A percentile compares a stretch with the other conserved stretches of the same genome.
These are phyloP conservation scores for Pseudognaphalium luteoalbum DNA, from an alignment of 129 eudicot genomes.

Conservation along the genomic window DNA sequence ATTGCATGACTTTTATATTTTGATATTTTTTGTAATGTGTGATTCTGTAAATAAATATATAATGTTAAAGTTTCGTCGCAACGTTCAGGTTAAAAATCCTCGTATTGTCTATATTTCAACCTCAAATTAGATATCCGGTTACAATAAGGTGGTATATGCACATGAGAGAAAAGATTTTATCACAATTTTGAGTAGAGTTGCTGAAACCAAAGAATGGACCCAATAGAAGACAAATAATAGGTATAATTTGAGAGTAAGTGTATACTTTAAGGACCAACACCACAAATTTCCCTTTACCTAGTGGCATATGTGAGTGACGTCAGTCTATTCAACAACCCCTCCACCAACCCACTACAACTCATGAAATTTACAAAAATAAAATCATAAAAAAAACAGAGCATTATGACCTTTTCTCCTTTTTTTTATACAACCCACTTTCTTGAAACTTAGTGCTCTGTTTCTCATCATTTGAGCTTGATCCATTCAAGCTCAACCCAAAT, in stretches of 20 bases:
- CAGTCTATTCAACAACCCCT: constrained; percentile 41
- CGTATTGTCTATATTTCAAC: too few species aligned
- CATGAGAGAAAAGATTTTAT: too few species aligned
- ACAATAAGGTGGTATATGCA: too few species aligned
- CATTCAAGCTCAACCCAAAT: constrained; percentile 2
- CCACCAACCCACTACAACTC: constrained; percentile 50
- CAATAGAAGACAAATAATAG: too few species aligned
- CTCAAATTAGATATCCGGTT: too few species aligned
- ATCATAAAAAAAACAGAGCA: constrained; percentile 17
- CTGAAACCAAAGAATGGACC: too few species aligned
- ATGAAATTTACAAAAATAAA: constrained; percentile 24
- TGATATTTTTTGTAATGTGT: too few species aligned
- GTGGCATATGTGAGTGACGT: constrained; percentile 8
- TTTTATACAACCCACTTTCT: neutral
- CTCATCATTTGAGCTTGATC: neutral
- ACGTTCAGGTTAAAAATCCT: too few species aligned
- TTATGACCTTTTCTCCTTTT: neutral
- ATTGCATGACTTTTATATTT: too few species aligned
- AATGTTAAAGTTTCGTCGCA: too few species aligned
- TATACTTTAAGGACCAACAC: constrained; percentile 20
- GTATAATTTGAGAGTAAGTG: neutral
- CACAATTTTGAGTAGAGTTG: too few species aligned
- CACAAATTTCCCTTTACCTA: constrained; percentile 9
- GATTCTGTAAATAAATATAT: too few species aligned
- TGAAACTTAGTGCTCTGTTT: constrained; percentile 1